phyloP scores from a whole-genome alignment of 306 rosid genomes.

The Trichosanthes truncata region DNA sequence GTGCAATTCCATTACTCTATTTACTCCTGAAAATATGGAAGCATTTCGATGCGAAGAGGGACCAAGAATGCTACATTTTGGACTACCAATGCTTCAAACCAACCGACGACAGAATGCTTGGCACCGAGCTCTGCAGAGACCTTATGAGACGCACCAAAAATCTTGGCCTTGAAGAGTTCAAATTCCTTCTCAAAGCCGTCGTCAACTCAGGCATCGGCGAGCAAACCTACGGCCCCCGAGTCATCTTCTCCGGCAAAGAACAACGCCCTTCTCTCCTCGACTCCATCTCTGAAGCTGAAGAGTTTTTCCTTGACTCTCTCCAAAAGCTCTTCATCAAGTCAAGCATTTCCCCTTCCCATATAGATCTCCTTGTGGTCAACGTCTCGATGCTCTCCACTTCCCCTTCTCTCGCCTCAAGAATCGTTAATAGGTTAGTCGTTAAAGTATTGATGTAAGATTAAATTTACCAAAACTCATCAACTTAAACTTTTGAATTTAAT shows the following conservation, averaged over 20 bases:
- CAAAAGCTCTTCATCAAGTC: conserved; percentile 36
- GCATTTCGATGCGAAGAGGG: conserved; percentile 28
- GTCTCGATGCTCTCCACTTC: conserved; percentile 47
- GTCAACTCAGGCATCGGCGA: conserved; percentile 93
- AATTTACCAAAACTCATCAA: background rate
- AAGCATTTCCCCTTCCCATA: conserved; percentile 40
- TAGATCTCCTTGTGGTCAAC: conserved; percentile 78
- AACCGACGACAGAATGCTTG: conserved; percentile 57
- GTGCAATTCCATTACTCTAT: conserved; percentile 22
- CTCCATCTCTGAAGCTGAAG: conserved; percentile 52
- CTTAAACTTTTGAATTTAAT: background rate
- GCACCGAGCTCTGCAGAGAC: conserved; percentile 40
- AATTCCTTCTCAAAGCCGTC: conserved; percentile 74
- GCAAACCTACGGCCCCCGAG: conserved; percentile 71
- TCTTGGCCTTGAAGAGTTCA: conserved; percentile 54
- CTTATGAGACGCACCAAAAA: conserved; percentile 34
- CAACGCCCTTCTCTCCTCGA: conserved; percentile 37
- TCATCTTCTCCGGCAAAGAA: conserved; percentile 46
- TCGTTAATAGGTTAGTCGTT: conserved; percentile 20
- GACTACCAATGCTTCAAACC: conserved; percentile 70
- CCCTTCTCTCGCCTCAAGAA: conserved; percentile 56
- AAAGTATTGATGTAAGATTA: no score
- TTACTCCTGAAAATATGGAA: conserved; percentile 46
- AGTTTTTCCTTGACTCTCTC: conserved; percentile 54
- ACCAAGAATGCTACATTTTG: conserved; percentile 59